phyloP scores from a whole-genome alignment of 495 filamentous ascomycete genomes.

The Daldinia vernicosa region DNA sequence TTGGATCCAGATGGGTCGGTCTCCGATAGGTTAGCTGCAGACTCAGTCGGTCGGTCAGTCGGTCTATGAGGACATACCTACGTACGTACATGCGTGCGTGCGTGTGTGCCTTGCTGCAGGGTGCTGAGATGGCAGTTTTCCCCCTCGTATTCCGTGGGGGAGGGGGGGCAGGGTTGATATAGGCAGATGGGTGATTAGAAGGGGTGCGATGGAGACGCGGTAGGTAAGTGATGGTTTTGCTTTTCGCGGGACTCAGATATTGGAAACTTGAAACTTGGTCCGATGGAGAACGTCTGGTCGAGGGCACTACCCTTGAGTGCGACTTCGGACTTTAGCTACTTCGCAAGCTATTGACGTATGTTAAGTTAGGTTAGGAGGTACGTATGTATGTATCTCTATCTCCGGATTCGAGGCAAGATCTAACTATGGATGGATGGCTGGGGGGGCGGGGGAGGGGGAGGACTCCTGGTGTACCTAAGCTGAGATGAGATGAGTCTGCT shows the following conservation, averaged over 20 bases:
- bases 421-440: slow-evolving; percentile 6
- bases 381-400: background rate
- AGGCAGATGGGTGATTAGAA: background rate
- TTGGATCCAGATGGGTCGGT: slow-evolving; percentile 13
- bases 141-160: background rate
- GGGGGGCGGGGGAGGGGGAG: too few relatives aligned
- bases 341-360: background rate
- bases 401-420: slow-evolving; percentile 17
- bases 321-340: slow-evolving; percentile 23
- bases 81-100: too few relatives aligned
- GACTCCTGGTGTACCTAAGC: slow-evolving; percentile 16
- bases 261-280: background rate
- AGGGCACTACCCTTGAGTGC: background rate
- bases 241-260: background rate
- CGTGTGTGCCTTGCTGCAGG: too few relatives aligned
- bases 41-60: too few relatives aligned
- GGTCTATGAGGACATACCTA: slow-evolving; percentile 9
- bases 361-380: too few relatives aligned
- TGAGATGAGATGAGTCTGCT: slow-evolving; percentile 1
- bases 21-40: slow-evolving; percentile 33
- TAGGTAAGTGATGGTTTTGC: background rate
- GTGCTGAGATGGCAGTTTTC: slow-evolving; percentile 2
- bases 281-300: background rate
- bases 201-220: background rate
- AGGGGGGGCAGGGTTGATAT: background rate